Evolutionary conservation across 352 stramenopile genomes (phyloP).

Genomic region (Phytophthora tentaculata): DNA sequence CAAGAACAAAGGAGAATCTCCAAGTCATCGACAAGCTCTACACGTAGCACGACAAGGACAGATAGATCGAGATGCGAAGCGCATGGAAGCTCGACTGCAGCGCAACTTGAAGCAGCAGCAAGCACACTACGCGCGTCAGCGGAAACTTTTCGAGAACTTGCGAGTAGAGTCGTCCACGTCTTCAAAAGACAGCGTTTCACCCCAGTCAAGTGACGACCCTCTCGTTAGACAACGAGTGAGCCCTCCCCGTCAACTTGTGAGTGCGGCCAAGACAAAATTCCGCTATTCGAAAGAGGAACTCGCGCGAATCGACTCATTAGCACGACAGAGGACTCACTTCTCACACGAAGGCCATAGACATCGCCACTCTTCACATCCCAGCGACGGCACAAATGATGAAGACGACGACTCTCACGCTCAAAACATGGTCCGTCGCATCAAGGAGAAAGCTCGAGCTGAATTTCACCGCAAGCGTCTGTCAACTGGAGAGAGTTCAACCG

Average conservation of each 20-base stretch:
- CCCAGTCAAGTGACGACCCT: slow-evolving; percentile 6
- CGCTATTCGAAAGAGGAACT: slow-evolving; percentile 9
- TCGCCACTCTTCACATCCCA: background rate
- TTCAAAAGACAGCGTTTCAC: slow-evolving; percentile 15
- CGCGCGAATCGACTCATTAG: background rate
- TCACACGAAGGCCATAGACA: background rate
- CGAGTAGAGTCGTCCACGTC: slow-evolving; percentile 23
- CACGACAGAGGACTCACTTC: slow-evolving; percentile 11
- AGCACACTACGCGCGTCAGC: slow-evolving; percentile 65
- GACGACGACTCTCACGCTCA: slow-evolving; percentile 35
- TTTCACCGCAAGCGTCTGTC: slow-evolving; percentile 36
- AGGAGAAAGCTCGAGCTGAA: slow-evolving; percentile 44
- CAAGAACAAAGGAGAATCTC: slow-evolving; percentile 14
- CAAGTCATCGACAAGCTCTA: slow-evolving; percentile 6
- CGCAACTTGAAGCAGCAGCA: slow-evolving; percentile 64
- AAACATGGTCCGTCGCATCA: slow-evolving; percentile 39
- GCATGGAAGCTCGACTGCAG: slow-evolving; percentile 60
- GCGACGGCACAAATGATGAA: slow-evolving; percentile 20
- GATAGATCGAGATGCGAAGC: slow-evolving; percentile 34
- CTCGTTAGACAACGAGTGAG: background rate
- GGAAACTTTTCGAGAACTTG: slow-evolving; percentile 68
- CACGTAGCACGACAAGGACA: slow-evolving; percentile 3
- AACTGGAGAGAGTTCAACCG: slow-evolving; percentile 1
- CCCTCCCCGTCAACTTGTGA: slow-evolving; percentile 6
- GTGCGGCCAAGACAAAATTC: slow-evolving; percentile 8